phyloP scores from a whole-genome alignment of 1,284 basidiomycete genomes.

The Agroathelia rolfsii region DNA sequence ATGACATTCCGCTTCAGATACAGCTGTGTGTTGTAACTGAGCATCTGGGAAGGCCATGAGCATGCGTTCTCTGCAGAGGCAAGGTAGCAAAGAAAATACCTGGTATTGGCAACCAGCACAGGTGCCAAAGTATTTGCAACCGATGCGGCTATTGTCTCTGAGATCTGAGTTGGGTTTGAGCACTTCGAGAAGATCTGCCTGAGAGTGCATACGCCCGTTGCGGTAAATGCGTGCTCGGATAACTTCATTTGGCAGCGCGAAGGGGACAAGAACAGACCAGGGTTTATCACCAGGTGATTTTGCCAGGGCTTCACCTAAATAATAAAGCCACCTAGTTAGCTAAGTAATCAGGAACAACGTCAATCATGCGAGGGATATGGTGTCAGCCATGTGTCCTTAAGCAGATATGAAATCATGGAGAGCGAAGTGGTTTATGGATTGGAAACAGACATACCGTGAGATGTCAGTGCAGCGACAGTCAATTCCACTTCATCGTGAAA shows the following conservation, averaged over 20 bases:
- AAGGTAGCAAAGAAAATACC: constrained; percentile 23
- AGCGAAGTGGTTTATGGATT: not conserved
- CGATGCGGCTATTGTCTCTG: constrained; percentile 54
- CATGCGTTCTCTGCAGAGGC: not conserved
- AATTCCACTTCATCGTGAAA: constrained; percentile 58
- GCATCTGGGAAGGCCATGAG: constrained; percentile 62
- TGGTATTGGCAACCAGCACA: constrained; percentile 79
- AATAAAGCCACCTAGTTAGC: not conserved
- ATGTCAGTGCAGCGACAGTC: constrained; percentile 50
- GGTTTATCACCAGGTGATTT: constrained; percentile 35
- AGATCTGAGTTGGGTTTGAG: constrained; percentile 52
- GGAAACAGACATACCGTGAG: constrained; percentile 45
- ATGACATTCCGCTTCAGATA: constrained; percentile 82
- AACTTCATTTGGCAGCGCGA: constrained; percentile 74
- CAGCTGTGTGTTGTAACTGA: constrained; percentile 83
- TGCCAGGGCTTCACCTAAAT: constrained; percentile 57
- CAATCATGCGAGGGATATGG: constrained; percentile 2
- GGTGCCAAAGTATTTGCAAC: constrained; percentile 80
- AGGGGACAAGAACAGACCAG: constrained; percentile 79
- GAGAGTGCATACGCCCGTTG: constrained; percentile 57
- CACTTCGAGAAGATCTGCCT: constrained; percentile 69
- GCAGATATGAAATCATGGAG: constrained; percentile 6
- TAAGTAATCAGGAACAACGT: constrained; percentile 5
- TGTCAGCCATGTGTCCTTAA: not conserved
- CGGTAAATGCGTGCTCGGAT: constrained; percentile 66